These are phyloP conservation scores for Vanrija sp. DNA, from an alignment of 1,284 basidiomycete species.

Conservation along the genomic window DNA sequence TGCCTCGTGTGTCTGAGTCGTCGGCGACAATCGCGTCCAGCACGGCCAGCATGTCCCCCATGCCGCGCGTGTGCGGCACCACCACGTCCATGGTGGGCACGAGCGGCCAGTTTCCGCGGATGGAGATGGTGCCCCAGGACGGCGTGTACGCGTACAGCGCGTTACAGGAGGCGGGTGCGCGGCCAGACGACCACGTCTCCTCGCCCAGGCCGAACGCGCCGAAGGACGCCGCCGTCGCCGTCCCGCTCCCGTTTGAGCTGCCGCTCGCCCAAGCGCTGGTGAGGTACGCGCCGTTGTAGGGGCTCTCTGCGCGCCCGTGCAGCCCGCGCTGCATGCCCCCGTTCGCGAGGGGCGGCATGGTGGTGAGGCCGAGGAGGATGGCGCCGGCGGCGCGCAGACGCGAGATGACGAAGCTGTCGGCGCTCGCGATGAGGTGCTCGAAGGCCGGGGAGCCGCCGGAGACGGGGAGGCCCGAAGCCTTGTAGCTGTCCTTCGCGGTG, in stretches of 20 bases:
- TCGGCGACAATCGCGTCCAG: conserved; percentile 7
- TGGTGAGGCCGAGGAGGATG: conserved; percentile 4
- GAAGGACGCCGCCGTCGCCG: conserved; percentile 7
- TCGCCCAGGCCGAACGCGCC: conserved; percentile 11
- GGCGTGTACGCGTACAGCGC: conserved; percentile 11
- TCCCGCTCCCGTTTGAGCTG: conserved; percentile 7
- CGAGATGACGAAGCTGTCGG: conserved; percentile 1
- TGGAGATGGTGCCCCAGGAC: conserved; percentile 7
- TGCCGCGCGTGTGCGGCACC: conserved; percentile 9
- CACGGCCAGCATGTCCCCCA: conserved; percentile 5
- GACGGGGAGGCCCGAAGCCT: neutral
- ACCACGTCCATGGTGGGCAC: conserved; percentile 12
- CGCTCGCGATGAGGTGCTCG: conserved; percentile 3
- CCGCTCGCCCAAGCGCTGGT: conserved; percentile 9
- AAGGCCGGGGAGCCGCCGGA: conserved; percentile 9
- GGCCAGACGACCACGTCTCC: conserved; percentile 9
- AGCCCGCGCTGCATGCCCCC: conserved; percentile 15
- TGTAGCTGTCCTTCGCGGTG: conserved; percentile 11
- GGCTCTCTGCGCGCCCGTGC: conserved; percentile 9
- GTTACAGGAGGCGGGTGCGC: conserved; percentile 8
- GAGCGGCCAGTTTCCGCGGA: conserved; percentile 10
- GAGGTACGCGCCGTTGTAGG: conserved; percentile 9
- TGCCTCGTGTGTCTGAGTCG: neutral
- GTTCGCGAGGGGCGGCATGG: conserved; percentile 9
- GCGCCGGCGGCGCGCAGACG: conserved; percentile 3